Conservation (phyloP, 805 yeast species). For the Myxozyma monticola region DNA sequence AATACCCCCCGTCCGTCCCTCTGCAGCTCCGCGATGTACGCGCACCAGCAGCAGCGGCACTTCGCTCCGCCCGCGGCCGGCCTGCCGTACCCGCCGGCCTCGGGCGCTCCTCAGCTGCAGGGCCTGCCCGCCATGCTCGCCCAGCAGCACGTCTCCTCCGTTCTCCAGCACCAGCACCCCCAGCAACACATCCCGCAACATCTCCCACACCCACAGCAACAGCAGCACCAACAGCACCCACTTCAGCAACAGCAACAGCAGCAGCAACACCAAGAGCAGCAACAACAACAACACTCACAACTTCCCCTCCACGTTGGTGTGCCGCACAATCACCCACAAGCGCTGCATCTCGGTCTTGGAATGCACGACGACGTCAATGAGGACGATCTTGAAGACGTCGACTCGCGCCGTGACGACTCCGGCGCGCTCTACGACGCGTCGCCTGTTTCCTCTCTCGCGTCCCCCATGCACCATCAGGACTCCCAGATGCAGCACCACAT, state of each 20-base stretch:
- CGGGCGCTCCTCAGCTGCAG: constrained; percentile 10
- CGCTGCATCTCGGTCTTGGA: constrained; percentile 16
- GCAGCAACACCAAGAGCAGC: constrained; percentile 11
- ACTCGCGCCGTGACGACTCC: constrained; percentile 3
- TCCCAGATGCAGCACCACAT: constrained; percentile 12
- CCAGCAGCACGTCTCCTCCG: constrained; percentile 19
- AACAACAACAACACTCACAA: constrained; percentile 6
- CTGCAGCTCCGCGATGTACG: constrained; percentile 23
- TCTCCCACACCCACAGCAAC: constrained; percentile 4
- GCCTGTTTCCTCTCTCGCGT: constrained; percentile 17
- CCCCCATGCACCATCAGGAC: constrained; percentile 13
- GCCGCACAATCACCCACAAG: constrained; percentile 5
- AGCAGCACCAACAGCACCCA: constrained; percentile 14
- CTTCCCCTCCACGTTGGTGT: constrained; percentile 9
- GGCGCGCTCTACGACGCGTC: constrained; percentile 16
- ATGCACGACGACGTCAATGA: constrained; percentile 19
- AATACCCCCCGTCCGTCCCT: too few relatives aligned
- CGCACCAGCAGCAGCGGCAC: constrained; percentile 29
- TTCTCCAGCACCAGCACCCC: constrained; percentile 12
- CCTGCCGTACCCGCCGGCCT: constrained; percentile 14
- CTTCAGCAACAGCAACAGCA: constrained; percentile 14
- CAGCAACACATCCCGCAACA: not conserved
- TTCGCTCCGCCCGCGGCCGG: constrained; percentile 15
- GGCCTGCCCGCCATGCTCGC: constrained; percentile 15
- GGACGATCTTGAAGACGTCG: constrained; percentile 18